A percentile compares a stretch with the other conserved stretches of the same genome.
Evolutionary conservation across 2,329 filamentous ascomycete genomes (phyloP).

Genomic region (Paecilomyces dactylethromorphus): DNA sequence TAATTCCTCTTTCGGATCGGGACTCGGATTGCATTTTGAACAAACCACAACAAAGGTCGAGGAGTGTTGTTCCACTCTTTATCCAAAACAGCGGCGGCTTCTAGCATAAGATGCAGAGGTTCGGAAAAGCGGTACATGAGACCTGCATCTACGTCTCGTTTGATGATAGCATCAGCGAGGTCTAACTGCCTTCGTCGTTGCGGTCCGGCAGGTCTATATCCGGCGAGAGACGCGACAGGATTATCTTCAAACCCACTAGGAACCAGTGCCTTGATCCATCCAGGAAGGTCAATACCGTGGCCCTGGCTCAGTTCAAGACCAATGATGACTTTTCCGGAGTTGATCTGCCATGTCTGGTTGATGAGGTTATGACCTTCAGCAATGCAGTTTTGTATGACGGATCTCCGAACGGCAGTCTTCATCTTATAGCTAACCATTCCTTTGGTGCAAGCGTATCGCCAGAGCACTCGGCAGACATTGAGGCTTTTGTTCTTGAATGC

Average conservation of each 20-base stretch:
- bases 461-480: slow-evolving; percentile 41
- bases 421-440: slow-evolving; percentile 26
- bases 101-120: slow-evolving; percentile 26
- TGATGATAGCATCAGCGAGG: slow-evolving; percentile 19
- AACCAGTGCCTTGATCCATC: slow-evolving; percentile 11
- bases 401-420: slow-evolving; percentile 22
- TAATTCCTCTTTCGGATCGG: slow-evolving; percentile 11
- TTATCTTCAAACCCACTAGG: slow-evolving; percentile 20
- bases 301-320: slow-evolving; percentile 18
- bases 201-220: slow-evolving; percentile 10
- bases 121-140: slow-evolving; percentile 14
- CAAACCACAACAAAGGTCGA: slow-evolving; percentile 19
- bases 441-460: slow-evolving; percentile 41
- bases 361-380: slow-evolving; percentile 7
- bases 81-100: slow-evolving; percentile 28
- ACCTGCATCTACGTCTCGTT: slow-evolving; percentile 22
- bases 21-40: slow-evolving; percentile 28
- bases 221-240: slow-evolving; percentile 19
- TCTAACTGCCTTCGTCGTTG: slow-evolving; percentile 20
- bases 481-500: slow-evolving; percentile 31
- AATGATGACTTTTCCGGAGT: slow-evolving; percentile 27
- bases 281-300: slow-evolving; percentile 5
- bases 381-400: slow-evolving; percentile 20
- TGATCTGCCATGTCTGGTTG: slow-evolving; percentile 14
- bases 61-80: slow-evolving; percentile 20